Conservation (phyloP, 2,329 filamentous ascomycete genomes). For the Pseudopyricularia cyperi region DNA sequence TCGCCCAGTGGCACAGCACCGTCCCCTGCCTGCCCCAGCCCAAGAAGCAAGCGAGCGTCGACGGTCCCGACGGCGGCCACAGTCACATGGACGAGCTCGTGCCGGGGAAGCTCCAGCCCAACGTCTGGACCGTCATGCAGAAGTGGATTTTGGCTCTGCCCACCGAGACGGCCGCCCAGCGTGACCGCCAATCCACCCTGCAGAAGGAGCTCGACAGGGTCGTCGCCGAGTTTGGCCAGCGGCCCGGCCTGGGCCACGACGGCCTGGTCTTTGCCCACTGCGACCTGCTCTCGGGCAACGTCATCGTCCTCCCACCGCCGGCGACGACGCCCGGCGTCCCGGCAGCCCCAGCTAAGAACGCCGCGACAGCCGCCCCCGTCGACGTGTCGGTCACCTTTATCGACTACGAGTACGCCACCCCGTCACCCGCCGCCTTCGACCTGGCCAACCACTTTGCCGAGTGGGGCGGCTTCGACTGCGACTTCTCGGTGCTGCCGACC, state of each 20-base stretch:
- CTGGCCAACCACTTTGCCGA: constrained; percentile 97
- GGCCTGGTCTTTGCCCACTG: constrained; percentile 88
- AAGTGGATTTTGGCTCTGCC: constrained; percentile 90
- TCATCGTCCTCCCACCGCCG: constrained; percentile 60
- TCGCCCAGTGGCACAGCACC: constrained; percentile 86
- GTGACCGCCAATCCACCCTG: constrained; percentile 51
- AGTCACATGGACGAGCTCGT: constrained; percentile 37
- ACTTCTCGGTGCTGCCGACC: constrained; percentile 73
- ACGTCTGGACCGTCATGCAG: constrained; percentile 89
- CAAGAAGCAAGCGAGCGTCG: constrained; percentile 15
- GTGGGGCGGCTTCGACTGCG: constrained; percentile 95
- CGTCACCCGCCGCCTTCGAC: constrained; percentile 89
- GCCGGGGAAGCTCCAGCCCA: constrained; percentile 62
- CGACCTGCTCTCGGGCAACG: constrained; percentile 90
- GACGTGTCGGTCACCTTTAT: constrained; percentile 63
- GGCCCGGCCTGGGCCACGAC: constrained; percentile 61
- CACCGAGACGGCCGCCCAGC: constrained; percentile 54
- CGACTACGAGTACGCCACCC: constrained; percentile 96
- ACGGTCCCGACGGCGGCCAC: constrained; percentile 14
- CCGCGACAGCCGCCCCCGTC: neutral
- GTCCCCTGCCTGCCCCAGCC: constrained; percentile 39
- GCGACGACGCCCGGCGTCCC: constrained; percentile 12
- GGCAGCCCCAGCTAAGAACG: neutral
- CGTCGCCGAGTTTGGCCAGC: constrained; percentile 58
- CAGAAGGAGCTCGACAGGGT: constrained; percentile 64